These are phyloP conservation scores for Puya raimondii DNA, from an alignment of 176 grass and related monocot genomes.

Conservation along the genomic window DNA sequence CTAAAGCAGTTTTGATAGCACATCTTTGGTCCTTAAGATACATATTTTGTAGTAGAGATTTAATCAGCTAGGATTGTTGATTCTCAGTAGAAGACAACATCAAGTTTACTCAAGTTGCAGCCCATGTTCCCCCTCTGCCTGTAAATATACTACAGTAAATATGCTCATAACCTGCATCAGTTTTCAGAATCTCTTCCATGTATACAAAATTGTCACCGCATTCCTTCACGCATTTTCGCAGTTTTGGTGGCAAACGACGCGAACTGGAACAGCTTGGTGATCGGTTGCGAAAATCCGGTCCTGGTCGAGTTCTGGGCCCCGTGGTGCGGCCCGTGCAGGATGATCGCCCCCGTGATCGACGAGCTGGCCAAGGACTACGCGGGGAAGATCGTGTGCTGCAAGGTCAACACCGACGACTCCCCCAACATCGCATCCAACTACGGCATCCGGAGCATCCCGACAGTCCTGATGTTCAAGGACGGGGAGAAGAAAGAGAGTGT, in stretches of 20 bases:
- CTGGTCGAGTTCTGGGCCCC: slow-evolving; percentile 99
- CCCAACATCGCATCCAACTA: slow-evolving; percentile 57
- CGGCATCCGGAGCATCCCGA: slow-evolving; percentile 93
- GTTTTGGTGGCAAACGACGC: slow-evolving; percentile 59
- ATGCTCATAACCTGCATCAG: no score
- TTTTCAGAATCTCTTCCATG: no score
- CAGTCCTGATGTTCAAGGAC: slow-evolving; percentile 77
- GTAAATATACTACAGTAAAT: no score
- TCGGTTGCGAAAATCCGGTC: slow-evolving; percentile 53
- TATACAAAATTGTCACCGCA: no score
- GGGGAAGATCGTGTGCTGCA: slow-evolving; percentile 69
- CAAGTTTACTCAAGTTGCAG: no score
- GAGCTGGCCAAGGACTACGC: slow-evolving; percentile 87
- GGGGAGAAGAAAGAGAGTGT: slow-evolving; percentile 94
- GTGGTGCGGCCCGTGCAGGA: slow-evolving; percentile 94
- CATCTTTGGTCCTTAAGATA: no score
- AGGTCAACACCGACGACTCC: slow-evolving; percentile 84
- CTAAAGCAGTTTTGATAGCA: no score
- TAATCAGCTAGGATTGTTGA: no score
- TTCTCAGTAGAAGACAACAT: no score
- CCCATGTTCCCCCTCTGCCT: no score
- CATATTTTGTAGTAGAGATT: no score
- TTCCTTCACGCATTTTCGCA: not conserved
- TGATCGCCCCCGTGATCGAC: slow-evolving; percentile 85
- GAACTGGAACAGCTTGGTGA: slow-evolving; percentile 64